These are phyloP conservation scores for Chrysoporthe austroafricana DNA, from an alignment of 2,329 filamentous ascomycete genomes.

Conservation along the genomic window DNA sequence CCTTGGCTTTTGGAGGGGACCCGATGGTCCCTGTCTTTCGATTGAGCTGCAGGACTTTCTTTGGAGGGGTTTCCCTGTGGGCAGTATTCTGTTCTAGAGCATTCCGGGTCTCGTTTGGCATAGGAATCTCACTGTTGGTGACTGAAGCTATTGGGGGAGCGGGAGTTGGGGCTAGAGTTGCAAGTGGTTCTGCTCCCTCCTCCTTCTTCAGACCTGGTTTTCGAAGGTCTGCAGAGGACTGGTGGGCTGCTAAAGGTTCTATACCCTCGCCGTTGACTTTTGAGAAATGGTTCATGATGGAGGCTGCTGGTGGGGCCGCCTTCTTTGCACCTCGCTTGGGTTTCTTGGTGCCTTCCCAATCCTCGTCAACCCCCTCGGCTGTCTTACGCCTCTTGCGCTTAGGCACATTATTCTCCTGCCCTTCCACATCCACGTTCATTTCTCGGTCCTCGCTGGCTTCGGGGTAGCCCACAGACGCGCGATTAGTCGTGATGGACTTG, in stretches of 20 bases:
- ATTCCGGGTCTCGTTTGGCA: neutral
- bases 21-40: conserved; percentile 65
- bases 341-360: conserved; percentile 27
- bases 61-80: conserved; percentile 34
- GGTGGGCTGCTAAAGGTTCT: conserved; percentile 11
- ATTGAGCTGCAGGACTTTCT: conserved; percentile 61
- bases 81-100: neutral
- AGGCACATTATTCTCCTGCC: conserved; percentile 19
- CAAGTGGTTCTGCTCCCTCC: neutral
- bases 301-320: conserved; percentile 26
- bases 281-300: conserved; percentile 35
- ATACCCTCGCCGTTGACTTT: conserved; percentile 17
- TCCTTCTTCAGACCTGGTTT: neutral
- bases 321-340: conserved; percentile 36
- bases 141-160: neutral
- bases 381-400: conserved; percentile 36
- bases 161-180: neutral
- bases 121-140: conserved; percentile 1
- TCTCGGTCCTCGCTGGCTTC: neutral
- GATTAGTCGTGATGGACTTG: conserved; percentile 1
- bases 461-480: neutral
- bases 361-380: conserved; percentile 27
- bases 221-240: conserved; percentile 19
- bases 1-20: conserved; percentile 61
- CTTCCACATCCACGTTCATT: conserved; percentile 18